These are phyloP conservation scores for Hagleromyces aurorensis DNA, from an alignment of 805 yeast genomes.

Conservation along the genomic window DNA sequence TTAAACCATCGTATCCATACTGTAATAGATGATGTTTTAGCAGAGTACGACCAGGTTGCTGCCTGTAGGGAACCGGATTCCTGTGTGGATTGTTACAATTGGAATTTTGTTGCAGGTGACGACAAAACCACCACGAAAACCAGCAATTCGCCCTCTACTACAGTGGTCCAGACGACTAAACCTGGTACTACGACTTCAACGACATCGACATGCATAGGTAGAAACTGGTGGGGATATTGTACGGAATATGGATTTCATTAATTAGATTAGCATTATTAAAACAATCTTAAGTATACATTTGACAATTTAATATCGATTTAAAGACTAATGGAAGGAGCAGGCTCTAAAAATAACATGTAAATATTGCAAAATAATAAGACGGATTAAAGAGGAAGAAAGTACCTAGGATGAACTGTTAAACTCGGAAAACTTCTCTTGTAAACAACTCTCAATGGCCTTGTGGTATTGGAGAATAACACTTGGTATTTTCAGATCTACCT, in stretches of 20 bases:
- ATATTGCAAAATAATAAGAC: too few species aligned
- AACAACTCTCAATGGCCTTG: slow-evolving; percentile 16
- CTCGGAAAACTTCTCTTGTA: slow-evolving; percentile 14
- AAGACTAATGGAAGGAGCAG: too few species aligned
- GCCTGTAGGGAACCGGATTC: slow-evolving; percentile 67
- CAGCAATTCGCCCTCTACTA: slow-evolving; percentile 6
- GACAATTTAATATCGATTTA: too few species aligned
- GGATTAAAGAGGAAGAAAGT: too few species aligned
- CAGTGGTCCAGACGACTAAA: slow-evolving; percentile 10
- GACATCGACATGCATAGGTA: slow-evolving; percentile 25
- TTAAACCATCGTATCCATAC: slow-evolving; percentile 85
- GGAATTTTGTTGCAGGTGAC: slow-evolving; percentile 60
- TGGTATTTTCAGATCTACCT: slow-evolving; percentile 21
- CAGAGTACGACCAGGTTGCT: slow-evolving; percentile 70
- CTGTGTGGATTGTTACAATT: slow-evolving; percentile 83
- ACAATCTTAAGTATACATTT: neutral
- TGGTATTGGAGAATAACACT: slow-evolving; percentile 22
- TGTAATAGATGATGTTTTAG: slow-evolving; percentile 74
- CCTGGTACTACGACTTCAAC: slow-evolving; percentile 18
- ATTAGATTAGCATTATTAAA: slow-evolving; percentile 3
- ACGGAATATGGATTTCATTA: slow-evolving; percentile 25
- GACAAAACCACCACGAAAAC: slow-evolving; percentile 27
- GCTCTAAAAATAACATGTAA: too few species aligned
- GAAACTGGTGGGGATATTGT: slow-evolving; percentile 31
- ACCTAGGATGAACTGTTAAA: slow-evolving; percentile 7